Percentiles rank a stretch among this genome's conserved stretches.
Evolutionary conservation across 2,329 filamentous ascomycete species (phyloP).

Genomic region (Epichloe brachyelytri): DNA sequence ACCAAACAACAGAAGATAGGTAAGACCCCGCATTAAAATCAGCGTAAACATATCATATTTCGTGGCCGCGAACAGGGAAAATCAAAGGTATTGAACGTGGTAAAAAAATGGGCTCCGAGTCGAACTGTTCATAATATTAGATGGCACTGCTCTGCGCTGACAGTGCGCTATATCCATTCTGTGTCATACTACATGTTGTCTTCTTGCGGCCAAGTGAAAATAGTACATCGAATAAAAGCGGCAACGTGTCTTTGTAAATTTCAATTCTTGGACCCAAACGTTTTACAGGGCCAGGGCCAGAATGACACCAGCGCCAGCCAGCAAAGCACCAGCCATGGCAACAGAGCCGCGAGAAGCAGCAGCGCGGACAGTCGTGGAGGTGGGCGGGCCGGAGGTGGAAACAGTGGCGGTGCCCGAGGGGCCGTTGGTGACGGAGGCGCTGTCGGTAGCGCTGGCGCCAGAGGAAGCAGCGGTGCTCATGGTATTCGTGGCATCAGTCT

Average conservation of each 20-base stretch:
- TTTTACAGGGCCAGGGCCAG: constrained; percentile 18
- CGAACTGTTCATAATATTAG: constrained; percentile 18
- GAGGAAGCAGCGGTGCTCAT: constrained; percentile 9
- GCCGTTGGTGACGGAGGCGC: background rate
- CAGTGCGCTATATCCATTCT: constrained; percentile 3
- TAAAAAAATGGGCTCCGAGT: constrained; percentile 7
- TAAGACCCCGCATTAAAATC: background rate
- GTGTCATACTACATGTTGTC: constrained; percentile 14
- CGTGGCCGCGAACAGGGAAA: background rate
- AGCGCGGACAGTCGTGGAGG: constrained; percentile 8
- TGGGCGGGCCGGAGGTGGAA: background rate
- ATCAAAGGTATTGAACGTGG: constrained; percentile 4
- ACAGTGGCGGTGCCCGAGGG: background rate
- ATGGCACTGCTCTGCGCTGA: constrained; percentile 15
- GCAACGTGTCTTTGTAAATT: background rate
- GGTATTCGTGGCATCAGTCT: constrained; percentile 10
- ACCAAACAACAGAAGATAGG: background rate
- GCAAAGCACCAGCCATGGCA: constrained; percentile 13
- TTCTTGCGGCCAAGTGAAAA: constrained; percentile 11
- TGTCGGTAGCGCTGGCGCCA: constrained; percentile 6
- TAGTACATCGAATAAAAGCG: constrained; percentile 14
- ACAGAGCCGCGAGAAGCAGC: constrained; percentile 14
- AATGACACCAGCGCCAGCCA: constrained; percentile 16
- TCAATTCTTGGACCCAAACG: background rate
- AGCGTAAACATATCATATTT: background rate